Evolutionary conservation across 768 basidiomycete genomes (phyloP).

Genomic region (Lentinula lateritia): DNA sequence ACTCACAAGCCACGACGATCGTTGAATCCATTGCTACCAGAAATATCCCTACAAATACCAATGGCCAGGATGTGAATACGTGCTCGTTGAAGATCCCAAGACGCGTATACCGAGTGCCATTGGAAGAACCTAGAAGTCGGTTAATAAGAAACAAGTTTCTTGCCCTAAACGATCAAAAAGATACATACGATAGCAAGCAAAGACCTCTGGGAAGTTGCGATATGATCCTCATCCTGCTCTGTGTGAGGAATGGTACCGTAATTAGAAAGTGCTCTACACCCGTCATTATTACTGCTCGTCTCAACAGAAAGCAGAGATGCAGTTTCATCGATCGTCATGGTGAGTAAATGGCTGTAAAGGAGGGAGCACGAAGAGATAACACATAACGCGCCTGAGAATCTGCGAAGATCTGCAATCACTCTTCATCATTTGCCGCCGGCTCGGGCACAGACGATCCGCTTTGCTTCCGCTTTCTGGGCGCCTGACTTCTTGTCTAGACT

Average conservation of each 20-base stretch:
- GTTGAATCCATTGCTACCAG: constrained; percentile 45
- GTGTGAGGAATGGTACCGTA: constrained; percentile 4
- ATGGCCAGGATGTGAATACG: not conserved
- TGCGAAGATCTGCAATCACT: not conserved
- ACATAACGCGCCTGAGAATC: too few species aligned
- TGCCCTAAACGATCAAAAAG: too few species aligned
- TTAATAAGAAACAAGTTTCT: not conserved
- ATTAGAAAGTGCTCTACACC: constrained; percentile 8
- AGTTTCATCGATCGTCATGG: constrained; percentile 27
- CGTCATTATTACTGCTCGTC: not conserved
- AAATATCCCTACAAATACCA: constrained; percentile 22
- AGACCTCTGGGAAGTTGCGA: not conserved
- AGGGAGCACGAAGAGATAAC: too few species aligned
- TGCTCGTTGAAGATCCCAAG: not conserved
- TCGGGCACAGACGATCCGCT: not conserved
- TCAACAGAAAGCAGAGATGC: constrained; percentile 23
- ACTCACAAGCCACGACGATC: constrained; percentile 41
- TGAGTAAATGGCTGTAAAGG: not conserved
- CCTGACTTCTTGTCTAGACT: not conserved
- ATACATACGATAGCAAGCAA: constrained; percentile 17
- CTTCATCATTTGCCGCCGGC: too few species aligned
- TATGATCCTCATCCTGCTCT: not conserved
- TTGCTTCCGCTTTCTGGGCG: not conserved
- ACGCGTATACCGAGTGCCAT: constrained; percentile 33
- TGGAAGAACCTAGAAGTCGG: constrained; percentile 30